Evolutionary conservation across 306 rosid species (phyloP).

Genomic region (Rosa multiflora): DNA sequence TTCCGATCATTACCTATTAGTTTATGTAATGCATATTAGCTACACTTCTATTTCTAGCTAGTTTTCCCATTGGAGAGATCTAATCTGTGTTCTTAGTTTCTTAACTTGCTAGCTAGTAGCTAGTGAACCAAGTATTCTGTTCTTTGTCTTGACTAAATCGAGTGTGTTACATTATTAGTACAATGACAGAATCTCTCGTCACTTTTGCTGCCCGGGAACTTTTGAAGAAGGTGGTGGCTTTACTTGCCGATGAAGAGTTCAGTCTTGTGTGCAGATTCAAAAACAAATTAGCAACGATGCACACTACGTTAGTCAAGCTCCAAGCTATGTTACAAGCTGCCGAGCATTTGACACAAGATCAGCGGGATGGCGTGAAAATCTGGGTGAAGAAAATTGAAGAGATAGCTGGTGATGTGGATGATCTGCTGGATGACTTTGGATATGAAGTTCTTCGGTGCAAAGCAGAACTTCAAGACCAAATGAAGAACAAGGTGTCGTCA

Average conservation of each 20-base stretch:
- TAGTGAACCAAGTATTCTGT: background rate
- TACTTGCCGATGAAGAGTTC: background rate
- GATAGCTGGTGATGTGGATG: background rate
- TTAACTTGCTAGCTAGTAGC: too few species aligned
- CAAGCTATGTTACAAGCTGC: background rate
- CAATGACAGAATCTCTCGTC: background rate
- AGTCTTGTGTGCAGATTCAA: background rate
- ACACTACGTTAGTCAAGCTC: background rate
- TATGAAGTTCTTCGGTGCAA: background rate
- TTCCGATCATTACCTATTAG: background rate
- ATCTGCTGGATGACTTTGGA: conserved; percentile 7
- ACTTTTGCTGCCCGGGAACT: background rate
- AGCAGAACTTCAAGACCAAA: background rate
- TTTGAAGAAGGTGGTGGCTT: background rate
- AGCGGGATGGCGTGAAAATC: background rate
- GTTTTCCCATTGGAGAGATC: background rate
- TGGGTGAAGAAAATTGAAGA: conserved; percentile 2
- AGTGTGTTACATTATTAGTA: background rate
- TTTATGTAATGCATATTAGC: background rate
- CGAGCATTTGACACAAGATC: background rate
- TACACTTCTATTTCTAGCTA: background rate
- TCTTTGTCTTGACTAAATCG: background rate
- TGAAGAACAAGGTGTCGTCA: background rate
- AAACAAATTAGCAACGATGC: background rate
- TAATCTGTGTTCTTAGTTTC: background rate